Evolutionary conservation across 164 flowering plant species (phyloP), one percentile per base, ranked within the genome.

Genomic region (Aristolochia contorta): DNA sequence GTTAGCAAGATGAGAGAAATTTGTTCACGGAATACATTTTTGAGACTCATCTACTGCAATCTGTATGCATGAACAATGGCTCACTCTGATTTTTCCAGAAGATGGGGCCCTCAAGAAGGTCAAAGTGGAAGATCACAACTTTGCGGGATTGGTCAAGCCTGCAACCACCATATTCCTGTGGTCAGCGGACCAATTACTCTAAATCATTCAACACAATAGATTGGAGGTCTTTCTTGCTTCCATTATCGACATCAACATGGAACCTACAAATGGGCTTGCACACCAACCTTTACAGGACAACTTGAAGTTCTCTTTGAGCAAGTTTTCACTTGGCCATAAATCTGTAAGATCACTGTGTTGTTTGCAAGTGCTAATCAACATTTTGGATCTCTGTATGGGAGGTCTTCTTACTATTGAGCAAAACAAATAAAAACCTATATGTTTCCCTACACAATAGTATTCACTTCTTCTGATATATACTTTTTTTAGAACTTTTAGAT

Each of bases 281-380:
- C 33, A 30, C 74, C 78, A 46, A 69, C 63, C 68, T 55, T 77
- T 84, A 61, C 56, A 48, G 54, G 84, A 84, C 66, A 84, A 74
- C 61, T 83, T 86, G 25, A 20, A 71, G 24, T 78, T 77, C 62
- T 67, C 59, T 46, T 69, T 81, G 43, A 58, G 70, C 6, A 78
- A 53, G 73, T 62, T 25, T 27, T 43, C 60, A 22, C 61, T 58
- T 51, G 60, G 58, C 63, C 59, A 62, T 54, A 52, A 65, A 53
- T 55, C 59, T 71, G 95, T 85, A 72, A 79, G 91, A 61, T 58
- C 32, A 23, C 33, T 9, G 41, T 52, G 16, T 16, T 19, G 4
- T 19, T 24, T 41, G 12, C 12, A 46, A 18, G 33, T 32, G 33
- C 7, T 32, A 32, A 32, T 32, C 30, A 54, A 22, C 32, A 16